Evolutionary conservation across 768 basidiomycete species (phyloP), one percentile per base, ranked within the genome.

Genomic region (Mycena floridula): DNA sequence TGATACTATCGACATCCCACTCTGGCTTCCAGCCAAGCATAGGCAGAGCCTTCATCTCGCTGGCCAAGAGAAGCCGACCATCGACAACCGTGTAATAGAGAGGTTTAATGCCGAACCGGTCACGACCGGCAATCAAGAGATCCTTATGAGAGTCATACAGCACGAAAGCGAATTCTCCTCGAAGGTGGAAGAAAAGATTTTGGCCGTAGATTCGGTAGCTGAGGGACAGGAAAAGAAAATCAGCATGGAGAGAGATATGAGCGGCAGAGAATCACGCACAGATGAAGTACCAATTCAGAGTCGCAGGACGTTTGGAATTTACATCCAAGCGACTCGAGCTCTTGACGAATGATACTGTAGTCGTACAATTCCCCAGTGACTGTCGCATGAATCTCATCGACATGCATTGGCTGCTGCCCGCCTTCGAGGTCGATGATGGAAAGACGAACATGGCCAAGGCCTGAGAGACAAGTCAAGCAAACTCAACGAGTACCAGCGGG

Each of bases 101-200:
- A 7, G 54, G 54, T 21, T 55, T 55, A 25, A 55, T 49, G 2
- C 54, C 54, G 37, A 55, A 55, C 4, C 54, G 26, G 42, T 55
- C 54, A 5, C 54, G 45, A 7, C 43, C 54, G 3, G 40, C 54
- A 22, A 55, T 44, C 15, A 48, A 26, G 15, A 53, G n/a, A 1
- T 45, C 41, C 1, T 52, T 36, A 12, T 43, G 37, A 13, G 35
- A 26, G 25, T 55, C 54, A 37, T 49, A 55, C 9, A 55, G 44
- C 5, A 53, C 54, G 12, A 55, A 55, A 2, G 54, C 54, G n/a
- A 50, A 53, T 37, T 55, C 54, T 7, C 54, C 54, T 25, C 51
- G 51, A 11, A 55, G 44, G 16, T 41, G 37, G 6, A 26, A 16
- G 4, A 55, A 20, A 5, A 55, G 38, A 25, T 50, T 42, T 26